Evolutionary conservation across 257 asterid genomes (phyloP).

Genomic region (Plantago major): DNA sequence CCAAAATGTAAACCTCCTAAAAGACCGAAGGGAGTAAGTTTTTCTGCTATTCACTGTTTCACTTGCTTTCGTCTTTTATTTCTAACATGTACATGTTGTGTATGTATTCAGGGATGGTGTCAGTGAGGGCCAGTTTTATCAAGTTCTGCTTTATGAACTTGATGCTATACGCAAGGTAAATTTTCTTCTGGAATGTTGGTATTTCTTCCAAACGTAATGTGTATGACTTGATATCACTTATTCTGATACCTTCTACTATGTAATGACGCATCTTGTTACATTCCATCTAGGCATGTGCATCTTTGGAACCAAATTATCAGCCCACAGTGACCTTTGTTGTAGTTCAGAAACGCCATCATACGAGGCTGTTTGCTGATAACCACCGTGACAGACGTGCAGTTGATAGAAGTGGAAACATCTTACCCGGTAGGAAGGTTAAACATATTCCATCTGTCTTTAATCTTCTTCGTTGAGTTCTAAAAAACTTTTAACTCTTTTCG

Average conservation of each 20-base stretch:
- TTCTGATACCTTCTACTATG: not conserved
- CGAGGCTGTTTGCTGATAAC: slow-evolving; percentile 80
- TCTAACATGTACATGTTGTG: not conserved
- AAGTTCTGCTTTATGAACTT: slow-evolving; percentile 81
- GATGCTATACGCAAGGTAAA: slow-evolving; percentile 88
- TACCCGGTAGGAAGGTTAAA: slow-evolving; percentile 49
- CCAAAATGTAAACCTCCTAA: too few species aligned
- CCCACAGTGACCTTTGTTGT: slow-evolving; percentile 95
- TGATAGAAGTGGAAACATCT: slow-evolving; percentile 80
- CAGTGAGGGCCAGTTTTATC: slow-evolving; percentile 94
- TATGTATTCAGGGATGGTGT: slow-evolving; percentile 69
- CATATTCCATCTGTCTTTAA: not conserved
- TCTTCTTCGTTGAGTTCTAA: not conserved
- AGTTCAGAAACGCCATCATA: slow-evolving; percentile 94
- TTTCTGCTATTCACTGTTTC: not conserved
- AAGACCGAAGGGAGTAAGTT: too few species aligned
- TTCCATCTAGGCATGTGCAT: slow-evolving; percentile 74
- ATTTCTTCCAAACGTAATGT: not conserved
- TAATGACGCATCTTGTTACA: not conserved
- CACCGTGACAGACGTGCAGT: slow-evolving; percentile 57
- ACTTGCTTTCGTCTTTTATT: not conserved
- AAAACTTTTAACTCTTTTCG: not conserved
- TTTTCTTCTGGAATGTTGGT: not conserved
- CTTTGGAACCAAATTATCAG: slow-evolving; percentile 85
- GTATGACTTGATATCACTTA: not conserved